Evolutionary conservation across 2,329 filamentous ascomycete genomes (phyloP), one percentile per base, ranked within the genome.

Genomic region (Microdochium paspali): DNA sequence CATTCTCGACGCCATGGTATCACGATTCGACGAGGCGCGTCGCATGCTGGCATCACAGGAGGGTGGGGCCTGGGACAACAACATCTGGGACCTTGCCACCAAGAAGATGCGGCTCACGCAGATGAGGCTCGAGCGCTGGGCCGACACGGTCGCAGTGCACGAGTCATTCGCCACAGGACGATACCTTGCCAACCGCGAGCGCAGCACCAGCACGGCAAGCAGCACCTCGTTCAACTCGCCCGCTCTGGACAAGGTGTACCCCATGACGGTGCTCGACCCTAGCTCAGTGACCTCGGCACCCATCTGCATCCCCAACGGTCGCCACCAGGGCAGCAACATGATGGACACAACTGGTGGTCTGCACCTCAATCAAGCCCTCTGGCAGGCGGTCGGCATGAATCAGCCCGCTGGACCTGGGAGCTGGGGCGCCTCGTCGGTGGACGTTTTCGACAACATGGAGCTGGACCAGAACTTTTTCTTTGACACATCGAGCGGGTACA

Each of bases 41-140:
- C 59, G 0, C 4, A 50, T 49, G 39, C 50, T 49, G 6, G 53
- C 47, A 44, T 47, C 44, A 62, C 46, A 43, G n/a, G 48, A 68
- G 6, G 50, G 57, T 0, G 66, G 58, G n/a, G 56, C 55, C 0
- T 63, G 63, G 46, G 66, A 72, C 10, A 68, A 69, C 46, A 73
- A 72, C 44, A 54, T 74, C 0, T 77, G 73, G 73, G 70, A 70
- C 5, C 59, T 76, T 51, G 70, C 68, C 0, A 68, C 72, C 0
- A 64, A 68, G 31, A 75, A 76, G 42, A 58, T 77, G 1, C 63
- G 66, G 20, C 68, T 76, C 28, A 70, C 69, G 1, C 66, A 66
- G 6, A 60, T 66, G 3, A 75, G 74, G 50, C 52, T 77, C 0
- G 70, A 72, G 45, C 62, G 66, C 15, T 76, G 70, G 68, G 65